Base-by-base conservation (phyloP, 768 basidiomycete species). In the Asterophora lycoperdoides region DNA sequence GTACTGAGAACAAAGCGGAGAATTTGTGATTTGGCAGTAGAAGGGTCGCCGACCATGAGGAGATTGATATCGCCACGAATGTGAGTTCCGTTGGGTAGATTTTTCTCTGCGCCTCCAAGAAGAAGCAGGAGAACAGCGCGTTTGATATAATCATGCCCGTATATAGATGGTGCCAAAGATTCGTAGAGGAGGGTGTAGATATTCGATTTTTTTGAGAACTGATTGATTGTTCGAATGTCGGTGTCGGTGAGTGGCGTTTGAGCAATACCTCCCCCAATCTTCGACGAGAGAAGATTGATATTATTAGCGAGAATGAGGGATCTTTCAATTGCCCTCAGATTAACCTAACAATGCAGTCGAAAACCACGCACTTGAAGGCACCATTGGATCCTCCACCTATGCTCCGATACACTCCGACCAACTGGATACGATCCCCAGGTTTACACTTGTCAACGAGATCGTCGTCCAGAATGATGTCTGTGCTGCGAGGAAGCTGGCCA, bases 1-100 rank as follows among this genome's bases (percentile, higher is more conserved):
- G 91, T 98, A 56, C 89, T 85, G 52, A 99, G 80, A 41, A 99
- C 90, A 65, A 99, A 98, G 46, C 96, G 87, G 44, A 99, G 77
- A 61, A 99, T 73, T 64, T 99, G 96, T 33, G 88, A 91, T 71
- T 99, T 99, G 15, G 96, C 96, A 0, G 96, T 99, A n/a, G 87
- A 90, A 8, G 96, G 96, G 68, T 99, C 96, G 53, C 96, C 96
- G 50, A 99, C 94, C 95, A 99, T 98, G 59, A 99, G 81, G 62
- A 98, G 76, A 69, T 99, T 99, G 77, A 99, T 98, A 67, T 99
- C 96, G 38, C 96, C 96, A 75, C 96, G 86, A 62, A 98, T 95
- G 64, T 98, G 96, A 1, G 96, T 97, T 44, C 96, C 95, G 63
- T 99, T 98, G 20, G 87, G 81, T 48, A 98, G 70, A 64, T 98